Conservation (phyloP, 2,329 filamentous ascomycete species). For the Cladophialophora immunda region DNA sequence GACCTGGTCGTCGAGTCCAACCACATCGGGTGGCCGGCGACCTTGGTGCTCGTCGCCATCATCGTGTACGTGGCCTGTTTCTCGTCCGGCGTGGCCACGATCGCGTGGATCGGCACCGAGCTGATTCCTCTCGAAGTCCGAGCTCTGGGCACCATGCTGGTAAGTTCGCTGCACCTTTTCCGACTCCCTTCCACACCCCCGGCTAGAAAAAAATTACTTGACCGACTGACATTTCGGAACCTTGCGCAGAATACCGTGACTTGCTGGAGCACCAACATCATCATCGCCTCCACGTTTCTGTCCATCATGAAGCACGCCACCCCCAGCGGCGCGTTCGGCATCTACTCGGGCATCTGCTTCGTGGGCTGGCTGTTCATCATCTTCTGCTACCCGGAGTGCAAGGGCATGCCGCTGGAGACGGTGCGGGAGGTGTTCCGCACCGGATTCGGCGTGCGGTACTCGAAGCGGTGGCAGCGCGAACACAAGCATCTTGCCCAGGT, state of each 20-base stretch:
- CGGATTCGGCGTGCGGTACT: constrained; percentile 74
- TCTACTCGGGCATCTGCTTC: constrained; percentile 78
- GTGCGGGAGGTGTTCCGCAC: constrained; percentile 74
- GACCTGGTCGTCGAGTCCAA: constrained; percentile 33
- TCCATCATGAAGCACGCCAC: constrained; percentile 82
- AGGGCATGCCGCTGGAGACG: constrained; percentile 81
- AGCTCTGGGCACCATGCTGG: constrained; percentile 67
- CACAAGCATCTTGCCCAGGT: constrained; percentile 36
- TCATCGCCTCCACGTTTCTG: constrained; percentile 85
- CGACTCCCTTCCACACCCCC: too few species aligned
- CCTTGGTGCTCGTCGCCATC: constrained; percentile 75
- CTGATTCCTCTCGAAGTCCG: constrained; percentile 76
- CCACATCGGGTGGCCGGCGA: constrained; percentile 45
- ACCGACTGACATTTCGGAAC: too few species aligned
- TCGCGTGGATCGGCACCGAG: constrained; percentile 96
- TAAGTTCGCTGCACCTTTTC: constrained; percentile 37
- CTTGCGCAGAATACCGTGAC: constrained; percentile 65
- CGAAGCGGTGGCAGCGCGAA: constrained; percentile 44
- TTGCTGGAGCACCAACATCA: constrained; percentile 89
- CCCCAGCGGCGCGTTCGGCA: constrained; percentile 77
- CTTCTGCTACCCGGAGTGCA: constrained; percentile 84
- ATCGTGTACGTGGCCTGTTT: constrained; percentile 86
- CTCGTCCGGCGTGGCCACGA: constrained; percentile 64
- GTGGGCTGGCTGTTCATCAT: constrained; percentile 74
- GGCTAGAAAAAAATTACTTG: not conserved